Conservation (phyloP, 495 filamentous ascomycete genomes). For the Neurospora sp. region DNA sequence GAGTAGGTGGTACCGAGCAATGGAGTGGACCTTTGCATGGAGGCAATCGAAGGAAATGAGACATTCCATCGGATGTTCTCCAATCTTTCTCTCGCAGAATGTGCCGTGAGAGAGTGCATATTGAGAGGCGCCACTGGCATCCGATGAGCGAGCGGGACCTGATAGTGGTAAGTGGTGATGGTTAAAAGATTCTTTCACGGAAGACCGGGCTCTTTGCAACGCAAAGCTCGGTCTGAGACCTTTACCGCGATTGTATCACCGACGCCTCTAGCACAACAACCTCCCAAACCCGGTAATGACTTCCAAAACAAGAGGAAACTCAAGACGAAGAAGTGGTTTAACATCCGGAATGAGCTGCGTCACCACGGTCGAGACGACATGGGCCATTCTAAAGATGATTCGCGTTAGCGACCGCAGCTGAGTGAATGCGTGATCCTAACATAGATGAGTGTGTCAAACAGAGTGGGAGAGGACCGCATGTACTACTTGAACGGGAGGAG, state of each 20-base stretch:
- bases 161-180: not conserved
- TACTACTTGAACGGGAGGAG: not conserved
- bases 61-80: not conserved
- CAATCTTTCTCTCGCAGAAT: not conserved
- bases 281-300: not conserved
- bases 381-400: not conserved
- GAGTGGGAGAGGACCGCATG: not conserved
- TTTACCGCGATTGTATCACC: not conserved
- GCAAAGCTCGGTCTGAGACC: not conserved
- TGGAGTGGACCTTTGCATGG: not conserved
- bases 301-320: not conserved
- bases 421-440: not conserved
- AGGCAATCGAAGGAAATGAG: not conserved
- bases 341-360: not conserved
- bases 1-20: not conserved
- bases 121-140: not conserved
- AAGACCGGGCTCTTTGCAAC: not conserved
- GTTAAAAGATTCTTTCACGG: not conserved
- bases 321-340: not conserved
- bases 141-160: not conserved
- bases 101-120: not conserved
- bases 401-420: not conserved
- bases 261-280: not conserved
- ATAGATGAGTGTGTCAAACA: not conserved
- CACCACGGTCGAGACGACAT: not conserved